A percentile compares a stretch with the other conserved stretches of the same genome.
phyloP scores from a whole-genome alignment of 2,329 filamentous ascomycete genomes.

The Colletotrichum sp. region DNA sequence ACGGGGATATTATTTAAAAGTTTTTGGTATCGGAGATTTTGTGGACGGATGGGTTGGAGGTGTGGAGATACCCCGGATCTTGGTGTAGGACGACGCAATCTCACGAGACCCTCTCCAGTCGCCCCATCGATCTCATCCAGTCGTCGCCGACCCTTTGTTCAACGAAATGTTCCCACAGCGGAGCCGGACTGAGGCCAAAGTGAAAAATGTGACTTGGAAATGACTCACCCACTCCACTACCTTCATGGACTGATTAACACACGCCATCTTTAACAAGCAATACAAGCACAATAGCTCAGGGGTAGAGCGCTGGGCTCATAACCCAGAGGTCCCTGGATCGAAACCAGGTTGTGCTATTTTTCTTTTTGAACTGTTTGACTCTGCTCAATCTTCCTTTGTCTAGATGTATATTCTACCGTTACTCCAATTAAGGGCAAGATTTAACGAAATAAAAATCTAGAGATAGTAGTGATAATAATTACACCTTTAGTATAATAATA shows the following conservation, averaged over 20 bases:
- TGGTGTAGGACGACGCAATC: neutral
- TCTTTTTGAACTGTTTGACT: too few species aligned
- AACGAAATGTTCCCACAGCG: neutral
- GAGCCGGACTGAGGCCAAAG: neutral
- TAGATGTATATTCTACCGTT: too few species aligned
- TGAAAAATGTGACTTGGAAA: neutral
- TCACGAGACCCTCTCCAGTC: neutral
- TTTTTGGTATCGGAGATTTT: neutral
- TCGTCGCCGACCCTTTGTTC: slow-evolving; percentile 12
- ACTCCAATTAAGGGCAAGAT: too few species aligned
- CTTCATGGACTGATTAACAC: neutral
- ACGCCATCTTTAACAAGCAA: rapidly evolving
- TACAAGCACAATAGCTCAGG: slow-evolving; percentile 17
- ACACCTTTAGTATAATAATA: too few species aligned
- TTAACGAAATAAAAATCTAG: too few species aligned
- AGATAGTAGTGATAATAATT: too few species aligned
- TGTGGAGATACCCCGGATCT: slow-evolving; percentile 2
- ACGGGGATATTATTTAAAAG: neutral
- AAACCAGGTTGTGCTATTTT: slow-evolving; percentile 14
- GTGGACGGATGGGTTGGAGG: neutral
- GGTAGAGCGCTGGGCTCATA: slow-evolving; percentile 22
- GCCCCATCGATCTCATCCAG: neutral
- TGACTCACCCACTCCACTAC: neutral
- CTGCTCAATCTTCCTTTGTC: too few species aligned
- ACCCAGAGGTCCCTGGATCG: slow-evolving; percentile 22